Evolutionary conservation across 1,284 basidiomycete genomes (phyloP).

Genomic region (Trametes versicolor): DNA sequence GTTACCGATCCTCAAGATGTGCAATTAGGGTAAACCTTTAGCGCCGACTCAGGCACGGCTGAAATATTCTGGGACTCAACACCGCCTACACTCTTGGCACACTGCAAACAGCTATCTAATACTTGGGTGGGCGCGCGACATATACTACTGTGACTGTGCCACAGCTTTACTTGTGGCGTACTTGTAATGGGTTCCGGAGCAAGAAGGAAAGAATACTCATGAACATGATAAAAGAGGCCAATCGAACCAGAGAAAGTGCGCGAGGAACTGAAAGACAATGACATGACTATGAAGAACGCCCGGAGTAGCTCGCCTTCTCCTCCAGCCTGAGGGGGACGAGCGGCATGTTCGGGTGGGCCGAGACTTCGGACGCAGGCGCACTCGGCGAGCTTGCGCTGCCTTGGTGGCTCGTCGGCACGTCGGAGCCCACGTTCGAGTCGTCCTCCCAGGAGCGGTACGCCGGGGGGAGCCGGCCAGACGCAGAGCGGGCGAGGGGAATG

Average conservation of each 20-base stretch:
- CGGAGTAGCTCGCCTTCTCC: slow-evolving; percentile 1
- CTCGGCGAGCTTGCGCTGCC: background rate
- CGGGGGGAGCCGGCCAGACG: slow-evolving; percentile 28
- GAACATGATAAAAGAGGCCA: too few species aligned
- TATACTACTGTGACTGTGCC: too few species aligned
- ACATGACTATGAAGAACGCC: background rate
- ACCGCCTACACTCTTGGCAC: too few species aligned
- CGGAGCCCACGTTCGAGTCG: slow-evolving; percentile 8
- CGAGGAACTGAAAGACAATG: background rate
- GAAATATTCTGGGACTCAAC: too few species aligned
- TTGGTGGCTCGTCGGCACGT: slow-evolving; percentile 2
- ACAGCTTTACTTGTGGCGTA: too few species aligned
- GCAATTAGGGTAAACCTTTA: too few species aligned
- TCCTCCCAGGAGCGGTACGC: slow-evolving; percentile 34
- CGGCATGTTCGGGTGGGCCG: slow-evolving; percentile 1
- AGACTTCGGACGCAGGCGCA: background rate
- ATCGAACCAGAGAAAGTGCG: background rate
- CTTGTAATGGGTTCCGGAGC: too few species aligned
- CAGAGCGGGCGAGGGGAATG: slow-evolving; percentile 17
- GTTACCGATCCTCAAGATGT: too few species aligned
- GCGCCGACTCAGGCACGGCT: too few species aligned
- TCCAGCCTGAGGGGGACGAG: slow-evolving; percentile 13
- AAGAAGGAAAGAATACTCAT: too few species aligned
- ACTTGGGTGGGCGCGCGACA: too few species aligned
- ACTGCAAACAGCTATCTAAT: too few species aligned